Conservation (phyloP, 768 basidiomycete genomes). For the Kwoniella dendrophila region DNA sequence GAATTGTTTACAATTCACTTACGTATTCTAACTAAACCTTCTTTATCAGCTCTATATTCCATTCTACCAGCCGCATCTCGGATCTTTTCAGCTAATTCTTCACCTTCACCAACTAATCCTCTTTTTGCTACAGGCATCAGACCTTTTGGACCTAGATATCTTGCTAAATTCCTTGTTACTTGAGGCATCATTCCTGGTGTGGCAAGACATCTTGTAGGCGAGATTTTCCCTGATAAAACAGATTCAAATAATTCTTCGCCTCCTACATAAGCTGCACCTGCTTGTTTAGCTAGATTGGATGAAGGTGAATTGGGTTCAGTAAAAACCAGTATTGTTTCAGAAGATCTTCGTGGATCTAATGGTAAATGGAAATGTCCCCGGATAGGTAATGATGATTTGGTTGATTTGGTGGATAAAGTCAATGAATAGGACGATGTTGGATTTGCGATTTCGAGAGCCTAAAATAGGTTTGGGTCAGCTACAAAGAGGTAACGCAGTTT, state of each 20-base stretch:
- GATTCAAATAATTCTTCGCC: constrained; percentile 85
- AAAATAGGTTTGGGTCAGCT: constrained; percentile 8
- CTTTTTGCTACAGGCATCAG: constrained; percentile 93
- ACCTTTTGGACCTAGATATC: constrained; percentile 81
- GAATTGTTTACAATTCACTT: constrained; percentile 39
- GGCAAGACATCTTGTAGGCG: constrained; percentile 81
- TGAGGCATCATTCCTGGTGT: constrained; percentile 75
- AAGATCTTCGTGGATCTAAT: constrained; percentile 67
- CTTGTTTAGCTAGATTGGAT: constrained; percentile 64
- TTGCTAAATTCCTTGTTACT: constrained; percentile 75
- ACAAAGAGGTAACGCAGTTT: background rate
- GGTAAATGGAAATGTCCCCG: constrained; percentile 88
- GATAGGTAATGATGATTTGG: constrained; percentile 77
- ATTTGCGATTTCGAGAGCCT: constrained; percentile 83
- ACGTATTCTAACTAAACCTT: constrained; percentile 82
- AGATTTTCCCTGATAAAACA: constrained; percentile 71
- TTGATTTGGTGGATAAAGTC: constrained; percentile 74
- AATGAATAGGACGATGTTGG: constrained; percentile 78
- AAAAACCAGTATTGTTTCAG: constrained; percentile 83
- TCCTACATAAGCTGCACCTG: constrained; percentile 88
- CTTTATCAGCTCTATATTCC: constrained; percentile 91
- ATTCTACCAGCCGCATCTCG: constrained; percentile 74
- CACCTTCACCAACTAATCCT: constrained; percentile 88
- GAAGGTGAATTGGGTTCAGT: constrained; percentile 81
- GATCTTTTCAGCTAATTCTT: constrained; percentile 71